Base-by-base conservation (phyloP, 768 basidiomycete species). In the Suillus bovinus region DNA sequence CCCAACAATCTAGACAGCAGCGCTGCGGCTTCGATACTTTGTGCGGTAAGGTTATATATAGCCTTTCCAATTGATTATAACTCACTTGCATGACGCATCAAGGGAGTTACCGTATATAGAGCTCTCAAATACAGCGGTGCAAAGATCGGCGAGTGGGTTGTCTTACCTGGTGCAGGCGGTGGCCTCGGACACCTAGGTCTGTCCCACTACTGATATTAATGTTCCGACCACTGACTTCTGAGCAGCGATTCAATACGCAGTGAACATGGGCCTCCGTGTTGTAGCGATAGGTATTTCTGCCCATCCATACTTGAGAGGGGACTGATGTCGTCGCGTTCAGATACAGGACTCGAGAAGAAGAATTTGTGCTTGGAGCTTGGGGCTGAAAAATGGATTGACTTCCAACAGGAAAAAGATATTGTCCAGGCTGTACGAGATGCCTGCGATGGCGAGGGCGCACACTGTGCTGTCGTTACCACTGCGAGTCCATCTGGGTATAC, bases 91-190 rank as follows among this genome's bases (percentile, higher is more conserved):
- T 33, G 3, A 9, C 38, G 17, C 11, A 38, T n/a, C 16, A 55
- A 89, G 88, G 91, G 91, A 52, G 79, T 96, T 24, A 95, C 94
- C 3, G 91, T 91, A 2, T 96, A 93, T 70, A 88, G 91, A 62
- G 94, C 92, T 0, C 77, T 96, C 67, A 95, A 94, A 74, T 81
- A 89, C 71, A 82, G 84, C 58, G 77, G 83, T 59, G 81, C 86
- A 8, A 79, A 75, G 33, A 82, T 86, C 9, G 90, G 92, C 34
- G 86, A 96, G 60, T 91, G 86, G 85, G 78, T 92, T 63, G 88
- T 86, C 24, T 77, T 94, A 53, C 86, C 89, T 13, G 91, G 91
- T 49, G 91, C 90, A 2, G 91, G 90, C 4, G 90, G 90, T 61
- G 91, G 93, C 16, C 86, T 94, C 36, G 93, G 93, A 9, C 90